These are phyloP conservation scores for Kingdonia uniflora DNA, from an alignment of 164 flowering plant genomes.

Conservation along the genomic window DNA sequence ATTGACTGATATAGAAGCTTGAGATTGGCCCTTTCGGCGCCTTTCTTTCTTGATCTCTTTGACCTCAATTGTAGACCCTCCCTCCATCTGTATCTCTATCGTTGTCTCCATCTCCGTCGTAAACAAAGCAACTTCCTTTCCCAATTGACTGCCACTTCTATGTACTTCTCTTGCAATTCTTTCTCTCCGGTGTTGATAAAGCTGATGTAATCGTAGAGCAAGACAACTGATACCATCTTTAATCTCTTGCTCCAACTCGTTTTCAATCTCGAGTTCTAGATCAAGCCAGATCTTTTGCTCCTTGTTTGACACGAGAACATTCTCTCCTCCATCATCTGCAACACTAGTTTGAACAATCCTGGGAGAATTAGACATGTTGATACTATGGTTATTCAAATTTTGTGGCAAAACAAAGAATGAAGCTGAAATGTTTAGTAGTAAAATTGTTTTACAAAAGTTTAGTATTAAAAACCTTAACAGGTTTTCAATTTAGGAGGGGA, in stretches of 20 bases:
- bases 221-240: conserved; percentile 51
- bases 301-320: conserved; percentile 20
- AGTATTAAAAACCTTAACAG: too few relatives aligned
- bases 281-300: conserved; percentile 42
- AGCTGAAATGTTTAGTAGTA: too few relatives aligned
- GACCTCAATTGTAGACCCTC: conserved; percentile 42
- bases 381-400: conserved; percentile 20
- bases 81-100: conserved; percentile 46
- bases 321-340: neutral
- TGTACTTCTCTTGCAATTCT: conserved; percentile 10
- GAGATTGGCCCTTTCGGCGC: conserved; percentile 4
- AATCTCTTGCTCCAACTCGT: conserved; percentile 51
- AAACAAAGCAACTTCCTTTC: conserved; percentile 9
- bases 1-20: too few relatives aligned
- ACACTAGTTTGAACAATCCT: neutral
- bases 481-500: neutral
- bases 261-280: conserved; percentile 51
- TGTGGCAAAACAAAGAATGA: conserved; percentile 25
- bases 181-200: conserved; percentile 42
- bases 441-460: too few relatives aligned
- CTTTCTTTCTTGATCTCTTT: conserved; percentile 36
- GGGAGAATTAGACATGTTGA: conserved; percentile 20
- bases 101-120: conserved; percentile 44
- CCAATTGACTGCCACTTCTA: neutral
- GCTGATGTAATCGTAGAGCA: conserved; percentile 39